Conservation (phyloP, 2,329 filamentous ascomycete genomes). For the Boeremia lycopersici region DNA sequence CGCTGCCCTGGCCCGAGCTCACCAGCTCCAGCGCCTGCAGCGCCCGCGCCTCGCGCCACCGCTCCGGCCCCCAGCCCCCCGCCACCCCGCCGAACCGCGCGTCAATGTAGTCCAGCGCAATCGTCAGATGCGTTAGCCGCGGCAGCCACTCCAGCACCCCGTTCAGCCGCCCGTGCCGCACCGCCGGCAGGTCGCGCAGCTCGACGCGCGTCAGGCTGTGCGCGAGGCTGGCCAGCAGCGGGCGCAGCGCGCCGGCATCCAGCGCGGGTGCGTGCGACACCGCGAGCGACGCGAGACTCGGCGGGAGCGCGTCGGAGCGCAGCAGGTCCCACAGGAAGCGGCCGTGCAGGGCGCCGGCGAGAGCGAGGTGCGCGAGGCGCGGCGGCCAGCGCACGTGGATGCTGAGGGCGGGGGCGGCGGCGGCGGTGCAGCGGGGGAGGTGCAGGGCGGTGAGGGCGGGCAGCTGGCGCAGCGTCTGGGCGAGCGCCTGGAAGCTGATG, state of each 20-base stretch:
- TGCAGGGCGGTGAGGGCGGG: constrained; percentile 52
- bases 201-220: constrained; percentile 45
- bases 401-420: constrained; percentile 27
- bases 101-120: constrained; percentile 56
- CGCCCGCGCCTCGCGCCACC: constrained; percentile 36
- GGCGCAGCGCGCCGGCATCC: constrained; percentile 42
- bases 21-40: constrained; percentile 50
- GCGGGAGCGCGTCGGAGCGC: constrained; percentile 38
- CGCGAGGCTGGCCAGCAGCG: constrained; percentile 45
- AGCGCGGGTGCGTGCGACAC: constrained; percentile 53
- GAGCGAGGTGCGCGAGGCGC: constrained; percentile 47
- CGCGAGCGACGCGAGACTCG: constrained; percentile 33
- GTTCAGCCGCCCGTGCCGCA: constrained; percentile 49
- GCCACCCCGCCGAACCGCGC: constrained; percentile 45
- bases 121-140: constrained; percentile 46
- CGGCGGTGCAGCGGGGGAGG: constrained; percentile 50
- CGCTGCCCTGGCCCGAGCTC: constrained; percentile 42
- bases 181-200: constrained; percentile 49
- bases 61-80: constrained; percentile 7
- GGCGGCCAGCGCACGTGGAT: constrained; percentile 52
- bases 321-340: constrained; percentile 51
- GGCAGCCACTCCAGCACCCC: constrained; percentile 50
- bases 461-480: constrained; percentile 58
- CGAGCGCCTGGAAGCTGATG: constrained; percentile 56
- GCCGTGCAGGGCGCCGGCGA: constrained; percentile 53